Base-by-base conservation (phyloP, 495 filamentous ascomycete species). In the Aspergillus nidulans region DNA sequence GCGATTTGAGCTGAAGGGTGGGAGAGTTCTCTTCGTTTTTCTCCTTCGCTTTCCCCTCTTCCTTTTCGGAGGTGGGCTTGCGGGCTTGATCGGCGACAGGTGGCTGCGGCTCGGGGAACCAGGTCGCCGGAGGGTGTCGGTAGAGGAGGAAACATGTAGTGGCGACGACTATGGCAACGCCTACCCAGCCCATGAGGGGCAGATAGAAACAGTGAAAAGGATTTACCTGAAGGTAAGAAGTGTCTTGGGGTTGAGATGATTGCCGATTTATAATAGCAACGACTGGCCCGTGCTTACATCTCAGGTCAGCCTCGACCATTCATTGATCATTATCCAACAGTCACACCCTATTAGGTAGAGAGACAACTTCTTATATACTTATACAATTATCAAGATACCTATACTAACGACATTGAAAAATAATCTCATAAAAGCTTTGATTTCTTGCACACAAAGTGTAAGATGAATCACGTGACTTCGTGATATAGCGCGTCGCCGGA, bases 121-220 rank as follows among this genome's bases (percentile, higher is more conserved):
- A 63, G 24, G 57, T 53, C 21, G 56, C 43, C 34, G 66, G 67
- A 30, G 68, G 65, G 38, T 69, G 62, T n/a, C 64, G 63, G 57
- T 68, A 72, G 32, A 69, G 58, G 13, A 75, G 47, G 44, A 63
- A 70, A 49, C 61, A 68, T 46, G 69, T 62, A 3, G 70, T 63
- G 40, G 68, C 69, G 52, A 72, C 50, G 28, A 74, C 51, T 21
- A 58, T 58, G 25, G 58, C 71, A 40, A 68, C 63, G 19, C 69
- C 68, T 53, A 68, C 55, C 70, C 73, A 72, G 61, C 67, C 71
- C 73, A 74, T 74, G 5, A 40, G 53, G 62, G 61, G 55, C 56
- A 49, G 32, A 49, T 49, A 41, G 20, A 18, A 18, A 24, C 34
- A 45, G 47, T 30, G 18, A 20, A 24, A 10, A 12, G 26, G 16